Evolutionary conservation across 139 green algal species (phyloP).

Genomic region (Chlamydomonas sp.): DNA sequence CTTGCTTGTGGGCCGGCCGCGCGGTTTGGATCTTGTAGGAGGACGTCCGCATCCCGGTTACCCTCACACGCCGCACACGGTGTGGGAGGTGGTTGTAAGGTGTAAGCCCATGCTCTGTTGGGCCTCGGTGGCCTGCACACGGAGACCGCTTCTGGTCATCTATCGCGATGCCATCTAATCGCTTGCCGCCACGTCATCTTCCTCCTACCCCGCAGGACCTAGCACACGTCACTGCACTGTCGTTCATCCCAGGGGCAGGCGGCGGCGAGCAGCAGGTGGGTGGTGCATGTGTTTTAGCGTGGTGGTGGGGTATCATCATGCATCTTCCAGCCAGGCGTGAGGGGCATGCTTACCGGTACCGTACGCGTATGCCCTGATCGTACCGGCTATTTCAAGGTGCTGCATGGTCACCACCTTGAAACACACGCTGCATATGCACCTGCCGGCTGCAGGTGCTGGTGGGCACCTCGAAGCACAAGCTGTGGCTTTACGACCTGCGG

Average conservation of each 20-base stretch:
- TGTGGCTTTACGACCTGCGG: slow-evolving; percentile 59
- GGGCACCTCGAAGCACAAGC: slow-evolving; percentile 52
- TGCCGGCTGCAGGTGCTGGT: slow-evolving; percentile 16
- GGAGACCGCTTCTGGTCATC: no score
- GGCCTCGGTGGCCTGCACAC: no score
- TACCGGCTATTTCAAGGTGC: not conserved
- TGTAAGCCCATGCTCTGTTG: no score
- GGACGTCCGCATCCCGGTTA: no score
- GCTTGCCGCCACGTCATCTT: no score
- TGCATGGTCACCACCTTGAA: not conserved
- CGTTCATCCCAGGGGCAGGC: slow-evolving; percentile 40
- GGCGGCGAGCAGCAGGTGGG: slow-evolving; percentile 6
- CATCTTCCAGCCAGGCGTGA: not conserved
- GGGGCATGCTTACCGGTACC: not conserved
- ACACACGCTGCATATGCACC: not conserved
- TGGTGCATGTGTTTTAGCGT: not conserved
- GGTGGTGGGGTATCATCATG: no score
- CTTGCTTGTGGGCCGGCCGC: no score
- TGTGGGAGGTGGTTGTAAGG: no score
- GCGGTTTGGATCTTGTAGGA: no score
- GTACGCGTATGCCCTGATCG: not conserved
- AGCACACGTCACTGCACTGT: slow-evolving; percentile 46
- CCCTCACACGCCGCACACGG: no score
- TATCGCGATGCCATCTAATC: no score
- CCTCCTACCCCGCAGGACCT: slow-evolving; percentile 22